Base-by-base conservation (phyloP, 2,329 filamentous ascomycete species). In the Paecilomyces sp. region DNA sequence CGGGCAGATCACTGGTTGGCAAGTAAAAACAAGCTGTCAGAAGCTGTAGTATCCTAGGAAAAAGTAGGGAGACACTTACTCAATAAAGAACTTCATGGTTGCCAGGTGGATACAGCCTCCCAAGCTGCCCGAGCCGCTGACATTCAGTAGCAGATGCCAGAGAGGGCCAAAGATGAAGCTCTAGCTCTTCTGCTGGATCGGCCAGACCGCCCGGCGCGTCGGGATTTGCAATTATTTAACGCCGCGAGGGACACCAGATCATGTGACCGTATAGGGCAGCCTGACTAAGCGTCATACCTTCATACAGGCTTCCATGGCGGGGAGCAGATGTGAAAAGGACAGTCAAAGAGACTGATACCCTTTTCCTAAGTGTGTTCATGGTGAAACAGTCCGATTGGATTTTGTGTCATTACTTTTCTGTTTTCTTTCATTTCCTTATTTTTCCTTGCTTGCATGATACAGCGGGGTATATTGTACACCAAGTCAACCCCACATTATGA, bases 21-120 rank as follows among this genome's bases (percentile, higher is more conserved):
- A 59, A 30, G 24, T 52, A 60, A 59, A 56, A 57, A 3, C n/a
- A 54, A 24, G 13, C 28, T 51, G 36, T 22, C 18, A 33, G 24
- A 51, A 57, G 33, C 9, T n/a, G 11, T 30, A 59, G 36, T 18
- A 47, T 9, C 41, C 28, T 31, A 54, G 31, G 15, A 54, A 56
- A 31, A 31, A 6, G 25, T 51, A 34, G 22, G 50, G n/a, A 25
- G 12, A n/a, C n/a, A 66, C 79, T 66, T 78, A 87, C 83, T 90
- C 88, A 69, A 91, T 91, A 71, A 87, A 85, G 80, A 91, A 91
- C 81, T 86, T 90, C 88, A 91, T 91, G 64, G 73, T 86, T 75
- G 66, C 18, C 6, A 41, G 50, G 34, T 18, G 41, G 30, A 55
- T 47, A 56, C 55, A 58, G 55, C n/a, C 33, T 57, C 50, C 31